These are phyloP conservation scores for Phaeophleospora eucalypticola DNA, from an alignment of 2,329 filamentous ascomycete species.

Conservation along the genomic window DNA sequence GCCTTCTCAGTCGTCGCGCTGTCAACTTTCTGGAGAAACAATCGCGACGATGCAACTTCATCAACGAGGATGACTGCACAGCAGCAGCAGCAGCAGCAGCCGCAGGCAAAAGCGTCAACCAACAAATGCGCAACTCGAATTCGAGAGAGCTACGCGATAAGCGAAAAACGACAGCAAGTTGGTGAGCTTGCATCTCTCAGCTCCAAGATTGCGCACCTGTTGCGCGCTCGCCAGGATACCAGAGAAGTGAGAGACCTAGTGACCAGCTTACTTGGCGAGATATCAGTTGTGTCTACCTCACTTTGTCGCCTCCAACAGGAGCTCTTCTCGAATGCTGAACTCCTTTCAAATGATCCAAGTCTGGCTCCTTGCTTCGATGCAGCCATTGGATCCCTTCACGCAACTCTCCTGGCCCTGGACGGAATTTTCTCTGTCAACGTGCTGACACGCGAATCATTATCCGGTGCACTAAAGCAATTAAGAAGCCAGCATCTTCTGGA, in stretches of 20 bases:
- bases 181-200: slow-evolving; percentile 12
- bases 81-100: background rate
- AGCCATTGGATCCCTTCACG: slow-evolving; percentile 6
- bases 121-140: background rate
- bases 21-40: slow-evolving; percentile 21
- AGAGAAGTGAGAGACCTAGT: background rate
- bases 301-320: slow-evolving; percentile 23
- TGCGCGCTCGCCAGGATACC: slow-evolving; percentile 5
- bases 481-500: slow-evolving; percentile 20
- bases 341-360: background rate
- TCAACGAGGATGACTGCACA: background rate
- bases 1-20: slow-evolving; percentile 25
- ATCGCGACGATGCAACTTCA: too few species aligned
- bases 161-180: slow-evolving; percentile 1
- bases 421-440: background rate
- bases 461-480: slow-evolving; percentile 16
- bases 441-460: background rate
- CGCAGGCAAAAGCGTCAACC: background rate
- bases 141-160: too few species aligned
- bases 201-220: slow-evolving; percentile 10
- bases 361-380: slow-evolving; percentile 13
- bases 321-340: background rate
- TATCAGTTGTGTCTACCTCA: slow-evolving; percentile 17
- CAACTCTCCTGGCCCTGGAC: slow-evolving; percentile 5
- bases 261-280: slow-evolving; percentile 15